Percentiles rank a stretch among this genome's conserved stretches.
Conservation (phyloP, 352 stramenopile genomes). For the Hyaloperonospora brassicae region DNA sequence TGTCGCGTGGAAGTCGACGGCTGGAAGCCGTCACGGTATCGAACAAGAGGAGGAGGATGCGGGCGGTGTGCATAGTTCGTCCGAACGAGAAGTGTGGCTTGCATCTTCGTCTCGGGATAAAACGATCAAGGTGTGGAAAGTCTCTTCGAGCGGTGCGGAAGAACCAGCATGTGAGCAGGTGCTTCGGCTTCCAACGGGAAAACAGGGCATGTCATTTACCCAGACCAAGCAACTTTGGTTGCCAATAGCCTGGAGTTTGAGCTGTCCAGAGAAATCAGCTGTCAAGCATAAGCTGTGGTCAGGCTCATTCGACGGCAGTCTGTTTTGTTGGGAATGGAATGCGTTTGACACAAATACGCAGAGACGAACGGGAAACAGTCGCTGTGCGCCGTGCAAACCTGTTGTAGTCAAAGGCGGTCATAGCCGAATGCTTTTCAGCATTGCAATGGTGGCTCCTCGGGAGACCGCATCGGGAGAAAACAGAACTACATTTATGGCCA, state of each 20-base stretch:
- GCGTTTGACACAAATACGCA: slow-evolving; percentile 1
- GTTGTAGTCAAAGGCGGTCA: slow-evolving; percentile 54
- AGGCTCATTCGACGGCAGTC: slow-evolving; percentile 58
- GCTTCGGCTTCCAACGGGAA: slow-evolving; percentile 47
- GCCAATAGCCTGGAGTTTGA: slow-evolving; percentile 49
- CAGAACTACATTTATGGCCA: slow-evolving; percentile 30
- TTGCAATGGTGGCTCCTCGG: slow-evolving; percentile 24
- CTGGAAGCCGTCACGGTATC: too few relatives aligned
- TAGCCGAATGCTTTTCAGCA: slow-evolving; percentile 56
- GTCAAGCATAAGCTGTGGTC: slow-evolving; percentile 46
- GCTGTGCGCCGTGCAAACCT: slow-evolving; percentile 27
- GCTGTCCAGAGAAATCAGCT: background rate
- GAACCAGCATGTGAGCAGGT: slow-evolving; percentile 24
- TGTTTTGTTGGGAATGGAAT: slow-evolving; percentile 57
- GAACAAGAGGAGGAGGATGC: background rate
- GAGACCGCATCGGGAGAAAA: background rate
- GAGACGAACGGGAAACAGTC: slow-evolving; percentile 18
- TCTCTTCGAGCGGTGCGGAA: slow-evolving; percentile 4
- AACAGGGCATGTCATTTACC: slow-evolving; percentile 53
- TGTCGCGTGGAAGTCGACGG: slow-evolving; percentile 31
- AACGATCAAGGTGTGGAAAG: slow-evolving; percentile 56
- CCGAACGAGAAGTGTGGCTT: slow-evolving; percentile 24
- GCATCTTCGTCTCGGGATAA: slow-evolving; percentile 64
- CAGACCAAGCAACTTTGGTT: slow-evolving; percentile 68
- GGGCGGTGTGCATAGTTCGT: background rate